Evolutionary conservation across 108 stramenopile species (phyloP).

Genomic region (Discostella stelligeroides): DNA sequence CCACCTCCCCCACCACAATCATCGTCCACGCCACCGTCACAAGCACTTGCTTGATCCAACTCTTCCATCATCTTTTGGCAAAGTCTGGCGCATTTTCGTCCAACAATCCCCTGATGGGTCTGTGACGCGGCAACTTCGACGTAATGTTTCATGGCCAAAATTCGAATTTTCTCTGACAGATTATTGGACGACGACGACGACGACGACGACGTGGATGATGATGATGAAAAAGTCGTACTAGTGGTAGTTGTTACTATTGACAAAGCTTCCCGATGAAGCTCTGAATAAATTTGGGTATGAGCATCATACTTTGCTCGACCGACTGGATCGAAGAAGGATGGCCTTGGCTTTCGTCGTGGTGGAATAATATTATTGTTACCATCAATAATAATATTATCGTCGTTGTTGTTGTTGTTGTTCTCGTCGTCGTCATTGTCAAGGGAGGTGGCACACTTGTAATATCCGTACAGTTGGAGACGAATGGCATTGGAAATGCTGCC

Average conservation of each 20-base stretch:
- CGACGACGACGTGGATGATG: background rate
- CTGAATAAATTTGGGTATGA: background rate
- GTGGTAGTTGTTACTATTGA: background rate
- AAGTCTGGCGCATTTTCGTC: conserved; percentile 11
- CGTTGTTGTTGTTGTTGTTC: background rate
- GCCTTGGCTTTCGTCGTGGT: conserved; percentile 9
- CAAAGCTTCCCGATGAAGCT: background rate
- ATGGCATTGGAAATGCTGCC: conserved; percentile 12
- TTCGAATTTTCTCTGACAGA: background rate
- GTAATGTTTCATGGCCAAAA: conserved; percentile 28
- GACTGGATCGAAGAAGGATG: conserved; percentile 48
- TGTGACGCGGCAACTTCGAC: conserved; percentile 20
- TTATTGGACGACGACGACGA: background rate
- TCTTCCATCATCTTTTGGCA: conserved; percentile 17
- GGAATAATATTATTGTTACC: too few species aligned
- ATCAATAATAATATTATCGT: too few species aligned
- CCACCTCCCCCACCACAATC: background rate
- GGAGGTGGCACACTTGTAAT: conserved; percentile 34
- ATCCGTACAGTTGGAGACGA: conserved; percentile 31
- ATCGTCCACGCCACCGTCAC: too few species aligned
- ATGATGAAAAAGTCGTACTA: background rate
- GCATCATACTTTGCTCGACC: conserved; percentile 56
- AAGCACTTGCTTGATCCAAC: conserved; percentile 23
- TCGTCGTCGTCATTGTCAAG: too few species aligned
- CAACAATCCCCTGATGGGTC: conserved; percentile 6